phyloP scores from a whole-genome alignment of 176 grass and related monocot genomes.

The Urochloa ruziziensis region DNA sequence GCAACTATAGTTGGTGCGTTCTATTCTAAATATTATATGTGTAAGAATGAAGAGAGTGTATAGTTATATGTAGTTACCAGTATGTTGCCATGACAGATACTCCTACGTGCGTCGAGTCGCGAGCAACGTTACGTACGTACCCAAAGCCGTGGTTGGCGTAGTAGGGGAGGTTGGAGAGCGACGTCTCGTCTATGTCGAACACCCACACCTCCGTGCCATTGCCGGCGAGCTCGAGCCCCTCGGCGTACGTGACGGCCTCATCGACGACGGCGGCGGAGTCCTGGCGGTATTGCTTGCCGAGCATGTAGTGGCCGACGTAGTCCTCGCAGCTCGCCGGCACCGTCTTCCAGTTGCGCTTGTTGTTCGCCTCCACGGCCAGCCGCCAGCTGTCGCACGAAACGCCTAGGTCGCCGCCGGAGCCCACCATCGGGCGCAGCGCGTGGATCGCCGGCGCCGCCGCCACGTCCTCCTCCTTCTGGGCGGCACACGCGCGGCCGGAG shows the following conservation, averaged over 20 bases:
- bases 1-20: no score
- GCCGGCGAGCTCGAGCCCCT: slow-evolving; percentile 20
- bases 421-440: slow-evolving; percentile 28
- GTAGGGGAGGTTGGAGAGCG: slow-evolving; percentile 61
- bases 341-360: slow-evolving; percentile 35
- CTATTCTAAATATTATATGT: no score
- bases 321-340: slow-evolving; percentile 35
- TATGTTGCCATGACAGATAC: no score
- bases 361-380: slow-evolving; percentile 57
- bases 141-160: slow-evolving; percentile 58
- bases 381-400: slow-evolving; percentile 59
- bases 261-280: slow-evolving; percentile 43
- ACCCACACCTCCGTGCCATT: slow-evolving; percentile 58
- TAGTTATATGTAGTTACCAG: no score
- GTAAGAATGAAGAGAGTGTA: no score
- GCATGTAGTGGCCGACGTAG: slow-evolving; percentile 67
- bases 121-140: neutral
- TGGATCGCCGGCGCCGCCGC: slow-evolving; percentile 19
- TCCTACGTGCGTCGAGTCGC: no score
- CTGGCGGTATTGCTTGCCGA: slow-evolving; percentile 25
- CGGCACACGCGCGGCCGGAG: neutral
- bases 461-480: neutral
- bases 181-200: slow-evolving; percentile 70
- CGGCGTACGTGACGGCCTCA: slow-evolving; percentile 47
- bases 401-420: neutral